Base-by-base conservation (phyloP, 768 basidiomycete genomes). In the Suillus fuscotomentosus region DNA sequence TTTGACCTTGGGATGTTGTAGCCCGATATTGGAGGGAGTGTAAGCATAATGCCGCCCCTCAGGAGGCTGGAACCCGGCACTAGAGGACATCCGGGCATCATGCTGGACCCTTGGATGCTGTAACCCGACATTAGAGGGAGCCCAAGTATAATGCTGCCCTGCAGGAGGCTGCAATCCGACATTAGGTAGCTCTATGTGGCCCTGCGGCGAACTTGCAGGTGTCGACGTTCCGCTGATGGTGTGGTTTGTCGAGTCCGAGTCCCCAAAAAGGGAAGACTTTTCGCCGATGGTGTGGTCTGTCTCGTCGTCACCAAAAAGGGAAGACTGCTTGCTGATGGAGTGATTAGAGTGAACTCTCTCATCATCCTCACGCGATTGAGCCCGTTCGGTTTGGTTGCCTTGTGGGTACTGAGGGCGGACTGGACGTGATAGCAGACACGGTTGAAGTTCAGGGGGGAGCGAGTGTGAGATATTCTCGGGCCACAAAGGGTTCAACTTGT, bases 311-410 rank as follows among this genome's bases (percentile, higher is more conserved):
- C 36, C 36, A 36, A 36, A 36, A 9, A 36, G 36, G 36, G 36
- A 36, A 36, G 36, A 36, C 36, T 36, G 9, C 36, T 36, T 10
- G 36, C 36, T 36, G 7, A 9, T 10, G 36, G 36, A 36, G 36
- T 36, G 36, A 9, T 36, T 50, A 22, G 22, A 50, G 2, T 50
- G 13, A 3, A 9, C 24, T 17, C 67, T 61, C 20, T 73, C 65
- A 50, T 24, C 48, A 48, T 43, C 31, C 39, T 67, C 60, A 36
- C 36, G 36, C 9, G 36, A 36, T 10, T 36, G 36, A 17, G 59
- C 36, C 24, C 73, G 73, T 22, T 77, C 73, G 47, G 76, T 72
- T 59, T 71, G 69, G 47, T 70, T 59, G n/a, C 62, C 59, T 24
- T 61, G 24, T 5, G 8, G 61, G 22, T 3, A 62, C n/a, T 27